Conservation (phyloP, 2,329 filamentous ascomycete genomes). For the Aspergillus ochraceoroseus region DNA sequence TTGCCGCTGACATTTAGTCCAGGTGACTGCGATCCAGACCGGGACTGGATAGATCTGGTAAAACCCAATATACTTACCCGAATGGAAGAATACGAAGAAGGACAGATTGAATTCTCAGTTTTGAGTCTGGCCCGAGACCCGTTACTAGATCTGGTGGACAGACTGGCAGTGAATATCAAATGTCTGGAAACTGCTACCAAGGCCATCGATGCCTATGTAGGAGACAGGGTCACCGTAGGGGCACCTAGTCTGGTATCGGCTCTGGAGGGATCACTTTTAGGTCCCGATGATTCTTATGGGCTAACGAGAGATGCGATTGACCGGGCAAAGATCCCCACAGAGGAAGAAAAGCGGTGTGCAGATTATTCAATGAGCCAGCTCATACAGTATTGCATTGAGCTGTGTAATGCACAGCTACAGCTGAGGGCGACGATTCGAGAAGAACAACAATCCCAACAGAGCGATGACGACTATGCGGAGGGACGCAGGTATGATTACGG, state of each 20-base stretch:
- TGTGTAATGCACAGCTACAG: constrained; percentile 30
- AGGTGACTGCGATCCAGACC: constrained; percentile 40
- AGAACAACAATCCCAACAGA: constrained; percentile 36
- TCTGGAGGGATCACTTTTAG: constrained; percentile 25
- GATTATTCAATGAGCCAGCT: constrained; percentile 30
- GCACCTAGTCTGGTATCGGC: no score
- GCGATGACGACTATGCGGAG: constrained; percentile 41
- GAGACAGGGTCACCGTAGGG: no score
- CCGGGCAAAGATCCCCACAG: constrained; percentile 26
- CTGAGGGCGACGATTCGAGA: constrained; percentile 38
- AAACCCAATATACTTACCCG: constrained; percentile 60
- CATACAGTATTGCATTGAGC: constrained; percentile 24
- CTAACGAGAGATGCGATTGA: constrained; percentile 36
- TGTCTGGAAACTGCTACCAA: constrained; percentile 40
- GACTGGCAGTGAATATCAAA: constrained; percentile 46
- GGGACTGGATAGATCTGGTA: constrained; percentile 64
- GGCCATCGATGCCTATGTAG: constrained; percentile 16
- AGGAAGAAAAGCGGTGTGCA: constrained; percentile 23
- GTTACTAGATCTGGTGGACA: constrained; percentile 44
- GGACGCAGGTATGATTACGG: constrained; percentile 59
- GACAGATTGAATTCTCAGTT: constrained; percentile 68
- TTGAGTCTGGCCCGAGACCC: constrained; percentile 69
- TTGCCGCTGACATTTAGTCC: constrained; percentile 8
- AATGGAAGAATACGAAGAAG: constrained; percentile 63
- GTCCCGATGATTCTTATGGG: constrained; percentile 36